Evolutionary conservation across 345 rosid species (phyloP).

Genomic region (Dovyalis caffra): DNA sequence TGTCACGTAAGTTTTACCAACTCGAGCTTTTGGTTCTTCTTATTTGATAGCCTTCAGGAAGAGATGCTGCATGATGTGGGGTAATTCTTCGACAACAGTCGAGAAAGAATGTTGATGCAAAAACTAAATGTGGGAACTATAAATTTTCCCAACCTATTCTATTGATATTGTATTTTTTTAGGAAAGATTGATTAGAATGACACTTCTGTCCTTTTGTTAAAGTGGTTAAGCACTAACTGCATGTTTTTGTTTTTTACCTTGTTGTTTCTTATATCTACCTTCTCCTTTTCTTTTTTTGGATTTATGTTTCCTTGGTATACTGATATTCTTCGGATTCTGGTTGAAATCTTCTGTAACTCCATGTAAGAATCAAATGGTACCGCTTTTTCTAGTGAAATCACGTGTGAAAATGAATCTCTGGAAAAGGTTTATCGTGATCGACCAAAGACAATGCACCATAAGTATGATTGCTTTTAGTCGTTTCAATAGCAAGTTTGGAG

Average conservation of each 20-base stretch:
- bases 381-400: neutral
- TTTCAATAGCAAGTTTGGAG: neutral
- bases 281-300: neutral
- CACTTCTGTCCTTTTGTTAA: neutral
- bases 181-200: neutral
- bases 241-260: neutral
- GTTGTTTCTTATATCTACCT: neutral
- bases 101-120: neutral
- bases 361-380: neutral
- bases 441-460: neutral
- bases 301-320: neutral
- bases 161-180: neutral
- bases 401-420: neutral
- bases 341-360: constrained; percentile 1
- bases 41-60: constrained; percentile 1
- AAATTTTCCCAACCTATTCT: neutral
- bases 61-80: constrained; percentile 2
- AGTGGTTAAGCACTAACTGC: neutral
- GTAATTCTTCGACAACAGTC: neutral
- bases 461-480: neutral
- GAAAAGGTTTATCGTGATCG: neutral
- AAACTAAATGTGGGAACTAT: neutral
- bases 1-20: constrained; percentile 67
- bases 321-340: neutral
- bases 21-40: constrained; percentile 5